Evolutionary conservation across 2,329 filamentous ascomycete species (phyloP).

Genomic region (Trichoderma asperellum): DNA sequence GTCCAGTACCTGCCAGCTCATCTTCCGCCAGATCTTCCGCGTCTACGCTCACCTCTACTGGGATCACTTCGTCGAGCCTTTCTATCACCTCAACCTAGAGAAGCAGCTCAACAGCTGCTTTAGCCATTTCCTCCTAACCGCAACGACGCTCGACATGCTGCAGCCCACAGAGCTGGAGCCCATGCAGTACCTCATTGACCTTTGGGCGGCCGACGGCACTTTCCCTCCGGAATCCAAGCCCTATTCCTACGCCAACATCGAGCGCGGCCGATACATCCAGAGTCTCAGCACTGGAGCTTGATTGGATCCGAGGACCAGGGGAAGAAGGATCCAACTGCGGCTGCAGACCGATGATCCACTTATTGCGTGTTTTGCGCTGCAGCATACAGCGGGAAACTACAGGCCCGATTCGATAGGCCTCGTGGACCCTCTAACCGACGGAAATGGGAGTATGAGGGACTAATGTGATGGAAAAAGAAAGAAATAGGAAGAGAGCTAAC

Average conservation of each 20-base stretch:
- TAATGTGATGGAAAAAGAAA: background rate
- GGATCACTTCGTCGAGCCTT: slow-evolving; percentile 81
- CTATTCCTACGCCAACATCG: slow-evolving; percentile 60
- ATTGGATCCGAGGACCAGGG: background rate
- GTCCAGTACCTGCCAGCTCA: slow-evolving; percentile 80
- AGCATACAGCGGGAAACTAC: background rate
- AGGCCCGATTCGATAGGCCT: background rate
- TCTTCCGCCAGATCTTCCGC: slow-evolving; percentile 95
- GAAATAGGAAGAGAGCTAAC: background rate
- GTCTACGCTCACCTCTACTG: slow-evolving; percentile 96
- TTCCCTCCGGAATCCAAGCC: slow-evolving; percentile 71
- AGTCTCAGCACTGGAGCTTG: slow-evolving; percentile 20
- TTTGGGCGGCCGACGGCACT: slow-evolving; percentile 83
- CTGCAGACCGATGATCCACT: background rate
- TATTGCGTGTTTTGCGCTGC: background rate
- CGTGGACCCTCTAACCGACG: background rate
- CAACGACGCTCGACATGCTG: slow-evolving; percentile 76
- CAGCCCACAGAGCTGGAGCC: slow-evolving; percentile 85
- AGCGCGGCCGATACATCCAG: slow-evolving; percentile 31
- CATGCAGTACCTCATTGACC: slow-evolving; percentile 86
- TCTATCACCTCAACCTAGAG: slow-evolving; percentile 75
- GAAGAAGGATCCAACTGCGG: background rate
- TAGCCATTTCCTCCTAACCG: slow-evolving; percentile 76
- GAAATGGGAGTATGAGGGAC: background rate
- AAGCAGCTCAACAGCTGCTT: slow-evolving; percentile 82